Conservation (phyloP, 83 land plant species). For the Picea abies region DNA sequence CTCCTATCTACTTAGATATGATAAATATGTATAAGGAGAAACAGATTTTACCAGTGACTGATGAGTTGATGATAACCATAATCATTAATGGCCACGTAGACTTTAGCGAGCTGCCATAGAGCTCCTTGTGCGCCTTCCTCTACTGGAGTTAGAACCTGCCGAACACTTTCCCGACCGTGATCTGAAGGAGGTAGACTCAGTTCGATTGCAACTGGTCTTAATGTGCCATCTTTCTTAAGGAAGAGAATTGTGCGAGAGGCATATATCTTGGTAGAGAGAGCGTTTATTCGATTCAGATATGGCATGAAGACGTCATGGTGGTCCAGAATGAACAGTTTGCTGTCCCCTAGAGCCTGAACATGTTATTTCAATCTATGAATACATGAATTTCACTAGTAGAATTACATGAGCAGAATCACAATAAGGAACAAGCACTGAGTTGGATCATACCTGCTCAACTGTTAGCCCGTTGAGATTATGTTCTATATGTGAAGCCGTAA, state of each 20-base stretch:
- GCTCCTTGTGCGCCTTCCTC: conserved; percentile 41
- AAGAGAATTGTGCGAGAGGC: conserved; percentile 60
- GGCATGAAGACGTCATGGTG: conserved; percentile 53
- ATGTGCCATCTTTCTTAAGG: conserved; percentile 40
- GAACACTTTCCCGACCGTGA: conserved; percentile 16
- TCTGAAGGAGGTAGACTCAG: conserved; percentile 40
- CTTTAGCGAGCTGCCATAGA: conserved; percentile 75
- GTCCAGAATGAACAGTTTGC: conserved; percentile 43
- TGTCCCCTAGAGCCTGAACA: conserved; percentile 35
- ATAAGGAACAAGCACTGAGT: neutral
- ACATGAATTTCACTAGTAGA: neutral
- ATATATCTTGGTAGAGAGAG: conserved; percentile 20
- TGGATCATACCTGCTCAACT: conserved; percentile 14
- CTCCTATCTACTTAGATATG: no score
- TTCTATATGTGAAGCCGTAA: conserved; percentile 27
- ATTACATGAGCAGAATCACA: neutral
- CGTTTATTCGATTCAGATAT: conserved; percentile 43
- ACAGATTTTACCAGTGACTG: conserved; percentile 53
- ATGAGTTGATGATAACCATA: conserved; percentile 48
- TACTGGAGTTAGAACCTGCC: conserved; percentile 60
- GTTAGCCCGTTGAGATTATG: conserved; percentile 26
- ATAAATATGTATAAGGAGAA: no score
- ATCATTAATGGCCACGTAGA: conserved; percentile 44
- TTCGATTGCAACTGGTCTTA: conserved; percentile 77
- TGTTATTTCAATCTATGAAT: neutral